Evolutionary conservation across 1,139 yeast genomes (phyloP).

Genomic region (Geotrichum fermentans): DNA sequence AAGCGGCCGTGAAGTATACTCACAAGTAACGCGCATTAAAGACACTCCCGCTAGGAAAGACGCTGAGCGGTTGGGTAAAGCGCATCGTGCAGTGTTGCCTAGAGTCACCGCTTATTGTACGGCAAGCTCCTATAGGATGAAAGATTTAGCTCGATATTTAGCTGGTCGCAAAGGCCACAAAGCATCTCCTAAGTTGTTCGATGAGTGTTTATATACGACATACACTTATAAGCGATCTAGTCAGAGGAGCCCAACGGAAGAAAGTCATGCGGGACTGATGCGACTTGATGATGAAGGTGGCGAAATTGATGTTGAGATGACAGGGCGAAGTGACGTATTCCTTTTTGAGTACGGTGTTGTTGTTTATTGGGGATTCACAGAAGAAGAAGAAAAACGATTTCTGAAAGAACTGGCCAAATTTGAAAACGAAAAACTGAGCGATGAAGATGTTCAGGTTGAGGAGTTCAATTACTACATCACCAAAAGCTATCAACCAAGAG

Average conservation of each 20-base stretch:
- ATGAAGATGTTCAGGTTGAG: conserved; percentile 87
- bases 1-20: conserved; percentile 56
- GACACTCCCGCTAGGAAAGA: conserved; percentile 91
- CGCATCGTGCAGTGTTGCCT: conserved; percentile 54
- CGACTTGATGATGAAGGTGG: conserved; percentile 92
- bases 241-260: conserved; percentile 32
- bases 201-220: conserved; percentile 90
- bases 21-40: conserved; percentile 77
- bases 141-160: conserved; percentile 78
- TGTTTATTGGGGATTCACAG: conserved; percentile 90
- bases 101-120: conserved; percentile 16
- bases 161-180: conserved; percentile 62
- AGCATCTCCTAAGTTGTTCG: conserved; percentile 83
- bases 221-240: conserved; percentile 57
- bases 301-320: conserved; percentile 76
- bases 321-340: conserved; percentile 69
- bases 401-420: conserved; percentile 77
- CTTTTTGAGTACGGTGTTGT: conserved; percentile 92
- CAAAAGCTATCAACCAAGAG: conserved; percentile 83
- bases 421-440: conserved; percentile 84
- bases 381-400: conserved; percentile 77
- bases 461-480: conserved; percentile 93
- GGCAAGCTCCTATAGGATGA: conserved; percentile 63
- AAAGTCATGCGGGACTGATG: conserved; percentile 41
- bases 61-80: conserved; percentile 88